Percentiles rank a stretch among this genome's conserved stretches.
phyloP scores from a whole-genome alignment of 2,329 filamentous ascomycete genomes.

The Didymella glomerata region DNA sequence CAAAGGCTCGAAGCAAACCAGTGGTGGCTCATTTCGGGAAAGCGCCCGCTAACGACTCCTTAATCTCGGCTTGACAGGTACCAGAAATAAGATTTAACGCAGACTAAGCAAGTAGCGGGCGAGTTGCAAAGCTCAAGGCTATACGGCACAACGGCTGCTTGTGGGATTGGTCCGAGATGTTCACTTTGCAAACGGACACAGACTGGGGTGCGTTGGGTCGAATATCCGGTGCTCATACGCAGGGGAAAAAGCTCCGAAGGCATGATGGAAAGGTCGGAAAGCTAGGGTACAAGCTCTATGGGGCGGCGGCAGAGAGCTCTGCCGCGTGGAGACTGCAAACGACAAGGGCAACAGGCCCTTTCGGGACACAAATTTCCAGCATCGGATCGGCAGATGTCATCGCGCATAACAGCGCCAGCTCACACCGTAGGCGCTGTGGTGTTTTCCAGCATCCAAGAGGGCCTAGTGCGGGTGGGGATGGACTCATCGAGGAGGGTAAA shows the following conservation, averaged over 20 bases:
- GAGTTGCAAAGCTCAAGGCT: conserved; percentile 40
- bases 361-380: conserved; percentile 31
- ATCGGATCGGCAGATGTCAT: conserved; percentile 42
- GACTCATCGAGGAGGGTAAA: conserved; percentile 33
- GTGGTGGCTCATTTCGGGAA: conserved; percentile 32
- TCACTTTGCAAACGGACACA: conserved; percentile 30
- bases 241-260: conserved; percentile 39
- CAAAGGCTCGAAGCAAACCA: conserved; percentile 17
- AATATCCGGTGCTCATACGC: conserved; percentile 35
- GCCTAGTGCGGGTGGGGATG: conserved; percentile 29
- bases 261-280: conserved; percentile 28
- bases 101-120: conserved; percentile 39
- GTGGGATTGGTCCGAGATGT: conserved; percentile 41
- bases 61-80: conserved; percentile 49
- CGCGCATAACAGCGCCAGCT: conserved; percentile 41
- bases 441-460: conserved; percentile 27
- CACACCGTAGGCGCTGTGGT: conserved; percentile 38
- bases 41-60: conserved; percentile 46
- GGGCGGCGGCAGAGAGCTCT: conserved; percentile 20
- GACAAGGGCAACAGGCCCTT: conserved; percentile 29
- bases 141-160: conserved; percentile 45
- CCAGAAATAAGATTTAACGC: conserved; percentile 32
- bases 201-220: conserved; percentile 37
- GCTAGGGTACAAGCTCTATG: conserved; percentile 24
- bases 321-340: conserved; percentile 32